A percentile compares a stretch with the other conserved stretches of the same genome.
Conservation (phyloP, 2,329 filamentous ascomycete genomes). For the Ophiostoma piceae region DNA sequence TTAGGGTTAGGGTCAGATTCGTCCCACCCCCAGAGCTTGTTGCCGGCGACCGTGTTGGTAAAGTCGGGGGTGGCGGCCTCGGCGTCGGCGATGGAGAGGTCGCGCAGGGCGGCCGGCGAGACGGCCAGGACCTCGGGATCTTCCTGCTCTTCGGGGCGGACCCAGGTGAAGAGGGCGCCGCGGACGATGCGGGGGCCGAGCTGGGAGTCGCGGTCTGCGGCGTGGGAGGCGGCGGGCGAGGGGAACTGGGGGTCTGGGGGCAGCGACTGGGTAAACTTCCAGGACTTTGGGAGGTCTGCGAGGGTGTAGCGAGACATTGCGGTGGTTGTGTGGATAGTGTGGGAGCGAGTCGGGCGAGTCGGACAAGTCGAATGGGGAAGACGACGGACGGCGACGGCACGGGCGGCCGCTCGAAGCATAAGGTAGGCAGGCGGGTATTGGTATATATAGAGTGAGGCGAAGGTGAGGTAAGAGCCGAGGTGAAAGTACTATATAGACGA, state of each 20-base stretch:
- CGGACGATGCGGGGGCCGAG: constrained; percentile 79
- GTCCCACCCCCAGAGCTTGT: constrained; percentile 74
- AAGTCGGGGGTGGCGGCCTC: constrained; percentile 72
- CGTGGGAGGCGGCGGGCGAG: constrained; percentile 75
- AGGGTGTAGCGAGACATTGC: constrained; percentile 38
- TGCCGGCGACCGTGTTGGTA: constrained; percentile 70
- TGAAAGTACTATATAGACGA: neutral
- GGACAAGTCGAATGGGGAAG: neutral
- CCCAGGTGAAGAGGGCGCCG: constrained; percentile 82
- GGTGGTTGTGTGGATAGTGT: constrained; percentile 23
- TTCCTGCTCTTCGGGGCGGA: constrained; percentile 68
- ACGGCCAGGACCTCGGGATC: constrained; percentile 76
- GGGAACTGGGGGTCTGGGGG: constrained; percentile 73
- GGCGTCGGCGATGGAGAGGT: constrained; percentile 67
- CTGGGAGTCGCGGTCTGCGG: constrained; percentile 63
- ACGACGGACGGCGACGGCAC: constrained; percentile 12
- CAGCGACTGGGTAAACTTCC: constrained; percentile 60
- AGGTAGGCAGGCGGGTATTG: neutral
- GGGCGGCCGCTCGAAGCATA: constrained; percentile 21
- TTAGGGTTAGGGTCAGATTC: neutral
- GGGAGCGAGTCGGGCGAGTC: neutral
- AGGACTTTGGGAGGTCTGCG: constrained; percentile 57
- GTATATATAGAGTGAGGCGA: neutral
- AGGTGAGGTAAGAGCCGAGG: too few relatives aligned
- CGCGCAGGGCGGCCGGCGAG: constrained; percentile 69